Evolutionary conservation across 805 yeast species (phyloP), one percentile per base, ranked within the genome.

Genomic region (Barnettozyma populi): DNA sequence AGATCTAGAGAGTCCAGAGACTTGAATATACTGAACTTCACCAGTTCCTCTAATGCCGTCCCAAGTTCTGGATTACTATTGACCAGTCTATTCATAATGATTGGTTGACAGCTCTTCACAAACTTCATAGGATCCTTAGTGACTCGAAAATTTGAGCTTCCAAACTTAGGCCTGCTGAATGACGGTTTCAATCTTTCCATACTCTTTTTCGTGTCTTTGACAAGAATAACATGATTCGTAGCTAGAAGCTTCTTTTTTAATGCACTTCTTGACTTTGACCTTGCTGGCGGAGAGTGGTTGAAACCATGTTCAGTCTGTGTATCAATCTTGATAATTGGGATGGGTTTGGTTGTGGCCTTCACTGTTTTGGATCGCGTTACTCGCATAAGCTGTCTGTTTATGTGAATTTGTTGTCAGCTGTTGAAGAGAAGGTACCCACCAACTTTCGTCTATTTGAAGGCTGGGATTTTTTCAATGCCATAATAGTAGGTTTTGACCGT

Each of bases 11-110:
- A 41, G 19, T 46, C 41, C 32, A 59, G 32, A 19, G 45, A 47
- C 36, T 51, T 59, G 35, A 59, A 53, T 11, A 55, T 39, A 21
- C 43, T 46, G 35, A 52, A 59, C 13, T 45, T 49, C 9, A 44
- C 34, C 21, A 59, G 41, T 3, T 34, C 27, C 2, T 47, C 3
- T 54, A n/a, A 6, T 57, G 58, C 13, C 43, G 25, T 13, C 36
- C n/a, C 18, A 56, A 24, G 11, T 6, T 41, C 35, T 4, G 57
- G 55, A 3, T 47, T 36, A 1, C 48, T 11, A 2, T 24, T 36
- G 2, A 40, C 9, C 7, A 55, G 32, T 2, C 41, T 47, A 13
- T 47, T 46, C 14, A 55, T 53, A 13, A 55, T 21, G 13, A 52
- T 21, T 6, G 32, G 21, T 5, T 49, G 51, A 42, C 54, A 51